These are phyloP conservation scores for Ophiocordyceps camponoti-leonardi DNA, from an alignment of 2,329 filamentous ascomycete species.

Conservation along the genomic window DNA sequence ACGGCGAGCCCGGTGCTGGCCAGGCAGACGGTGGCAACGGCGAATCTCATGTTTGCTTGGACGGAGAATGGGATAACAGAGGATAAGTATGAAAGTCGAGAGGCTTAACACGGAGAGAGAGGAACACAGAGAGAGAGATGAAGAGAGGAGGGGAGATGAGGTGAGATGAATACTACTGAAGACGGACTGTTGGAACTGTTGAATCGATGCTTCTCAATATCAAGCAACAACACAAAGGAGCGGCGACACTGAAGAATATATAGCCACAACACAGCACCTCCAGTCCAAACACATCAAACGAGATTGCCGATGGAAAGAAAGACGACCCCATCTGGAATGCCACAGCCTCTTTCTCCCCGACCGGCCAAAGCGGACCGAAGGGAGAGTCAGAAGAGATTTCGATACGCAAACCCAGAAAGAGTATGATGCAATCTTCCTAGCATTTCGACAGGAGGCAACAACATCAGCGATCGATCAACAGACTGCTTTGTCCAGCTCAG, in stretches of 20 bases:
- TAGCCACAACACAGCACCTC: background rate
- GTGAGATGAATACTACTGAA: background rate
- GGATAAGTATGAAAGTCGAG: background rate
- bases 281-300: background rate
- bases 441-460: background rate
- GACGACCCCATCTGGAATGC: background rate
- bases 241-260: background rate
- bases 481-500: too few species aligned
- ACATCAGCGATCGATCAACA: background rate
- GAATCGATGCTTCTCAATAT: too few species aligned
- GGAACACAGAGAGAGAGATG: background rate
- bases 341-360: background rate
- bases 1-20: background rate
- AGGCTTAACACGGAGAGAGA: too few species aligned
- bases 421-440: background rate
- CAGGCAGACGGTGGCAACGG: background rate
- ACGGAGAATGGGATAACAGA: background rate
- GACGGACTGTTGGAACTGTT: too few species aligned
- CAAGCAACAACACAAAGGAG: background rate
- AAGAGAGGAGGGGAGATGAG: background rate
- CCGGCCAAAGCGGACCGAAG: background rate
- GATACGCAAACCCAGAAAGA: background rate
- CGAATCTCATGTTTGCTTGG: background rate
- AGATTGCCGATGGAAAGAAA: too few species aligned
- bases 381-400: background rate